phyloP scores from a whole-genome alignment of 192 early-diverging fungal genomes.

The Powellomyces hirtus region DNA sequence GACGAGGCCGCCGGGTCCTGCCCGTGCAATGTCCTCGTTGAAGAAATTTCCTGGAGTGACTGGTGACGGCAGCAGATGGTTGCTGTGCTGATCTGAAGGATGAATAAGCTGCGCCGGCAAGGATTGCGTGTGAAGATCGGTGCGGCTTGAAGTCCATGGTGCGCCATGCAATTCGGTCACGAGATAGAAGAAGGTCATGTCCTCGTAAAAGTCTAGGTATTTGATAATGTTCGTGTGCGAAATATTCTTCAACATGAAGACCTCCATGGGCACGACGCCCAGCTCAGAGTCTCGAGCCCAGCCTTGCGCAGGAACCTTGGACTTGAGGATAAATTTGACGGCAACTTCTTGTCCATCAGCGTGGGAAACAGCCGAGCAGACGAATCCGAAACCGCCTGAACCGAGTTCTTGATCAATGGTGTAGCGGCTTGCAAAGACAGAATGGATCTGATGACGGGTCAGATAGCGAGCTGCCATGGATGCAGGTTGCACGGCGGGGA shows the following conservation, averaged over 20 bases:
- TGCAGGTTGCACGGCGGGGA: not conserved
- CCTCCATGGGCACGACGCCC: slow-evolving; percentile 42
- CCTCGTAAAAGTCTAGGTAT: slow-evolving; percentile 48
- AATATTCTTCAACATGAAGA: slow-evolving; percentile 44
- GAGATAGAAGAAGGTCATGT: slow-evolving; percentile 45
- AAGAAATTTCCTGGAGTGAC: slow-evolving; percentile 1
- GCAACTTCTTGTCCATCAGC: slow-evolving; percentile 37
- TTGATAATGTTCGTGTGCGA: slow-evolving; percentile 40
- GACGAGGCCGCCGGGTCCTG: not conserved
- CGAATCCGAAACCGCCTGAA: slow-evolving; percentile 76
- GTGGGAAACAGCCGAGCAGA: slow-evolving; percentile 51
- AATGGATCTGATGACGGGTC: not conserved
- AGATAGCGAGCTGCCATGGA: slow-evolving; percentile 18
- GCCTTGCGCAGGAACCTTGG: slow-evolving; percentile 24
- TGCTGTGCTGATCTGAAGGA: not conserved
- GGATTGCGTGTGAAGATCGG: not conserved
- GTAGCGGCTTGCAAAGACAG: slow-evolving; percentile 16
- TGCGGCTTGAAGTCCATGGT: slow-evolving; percentile 26
- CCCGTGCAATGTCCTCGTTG: not conserved
- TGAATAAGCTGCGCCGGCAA: not conserved
- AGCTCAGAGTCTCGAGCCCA: slow-evolving; percentile 40
- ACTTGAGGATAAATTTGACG: slow-evolving; percentile 53
- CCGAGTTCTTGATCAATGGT: slow-evolving; percentile 58
- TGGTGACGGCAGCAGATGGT: slow-evolving; percentile 5
- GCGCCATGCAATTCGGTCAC: slow-evolving; percentile 52